Percentiles rank a stretch among this genome's conserved stretches.
These are phyloP conservation scores for Monosporascus sp. DNA, from an alignment of 2,329 filamentous ascomycete genomes.

Conservation along the genomic window DNA sequence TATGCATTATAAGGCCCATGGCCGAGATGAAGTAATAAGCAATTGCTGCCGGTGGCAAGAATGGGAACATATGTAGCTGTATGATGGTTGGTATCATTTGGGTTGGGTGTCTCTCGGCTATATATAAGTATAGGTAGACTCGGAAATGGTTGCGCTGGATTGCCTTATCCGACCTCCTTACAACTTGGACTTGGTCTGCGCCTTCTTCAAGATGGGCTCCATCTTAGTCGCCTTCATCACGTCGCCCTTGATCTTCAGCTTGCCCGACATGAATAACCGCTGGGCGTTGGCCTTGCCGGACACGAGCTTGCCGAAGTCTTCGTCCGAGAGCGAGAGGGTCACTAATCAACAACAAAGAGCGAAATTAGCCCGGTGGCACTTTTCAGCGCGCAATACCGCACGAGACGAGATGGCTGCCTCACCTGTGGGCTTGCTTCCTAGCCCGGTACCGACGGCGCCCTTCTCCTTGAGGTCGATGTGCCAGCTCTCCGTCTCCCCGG, in stretches of 20 bases:
- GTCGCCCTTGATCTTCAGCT: slow-evolving; percentile 96
- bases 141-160: neutral
- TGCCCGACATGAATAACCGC: slow-evolving; percentile 94
- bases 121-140: no score
- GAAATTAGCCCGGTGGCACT: neutral
- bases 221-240: slow-evolving; percentile 99
- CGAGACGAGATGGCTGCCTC: slow-evolving; percentile 23
- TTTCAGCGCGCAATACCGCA: neutral
- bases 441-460: slow-evolving; percentile 74
- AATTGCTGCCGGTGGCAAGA: no score
- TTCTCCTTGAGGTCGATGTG: slow-evolving; percentile 92
- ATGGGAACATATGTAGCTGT: no score
- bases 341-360: slow-evolving; percentile 48
- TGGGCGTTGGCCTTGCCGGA: slow-evolving; percentile 89
- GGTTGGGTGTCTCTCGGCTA: no score
- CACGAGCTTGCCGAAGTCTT: slow-evolving; percentile 80
- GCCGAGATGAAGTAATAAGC: no score
- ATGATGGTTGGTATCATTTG: no score
- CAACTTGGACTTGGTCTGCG: slow-evolving; percentile 78
- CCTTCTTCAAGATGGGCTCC: slow-evolving; percentile 87
- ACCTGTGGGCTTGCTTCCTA: slow-evolving; percentile 80
- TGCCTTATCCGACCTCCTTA: slow-evolving; percentile 36
- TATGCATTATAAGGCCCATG: no score
- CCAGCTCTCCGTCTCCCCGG: slow-evolving; percentile 79
- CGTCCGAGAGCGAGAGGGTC: slow-evolving; percentile 77